Conservation (phyloP, 768 basidiomycete genomes). For the Sarcomyxa edulis region DNA sequence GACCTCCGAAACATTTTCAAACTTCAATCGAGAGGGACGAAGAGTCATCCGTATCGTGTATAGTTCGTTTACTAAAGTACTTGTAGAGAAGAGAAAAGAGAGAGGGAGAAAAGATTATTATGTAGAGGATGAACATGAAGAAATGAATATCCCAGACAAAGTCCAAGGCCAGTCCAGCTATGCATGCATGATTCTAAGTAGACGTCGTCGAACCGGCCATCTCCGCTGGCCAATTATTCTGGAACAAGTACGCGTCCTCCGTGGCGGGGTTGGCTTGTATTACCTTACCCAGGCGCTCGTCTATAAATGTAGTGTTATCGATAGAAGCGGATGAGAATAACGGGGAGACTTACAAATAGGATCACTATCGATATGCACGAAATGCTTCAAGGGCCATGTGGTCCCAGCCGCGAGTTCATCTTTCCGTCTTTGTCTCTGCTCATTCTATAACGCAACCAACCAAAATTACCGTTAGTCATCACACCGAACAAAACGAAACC, state of each 20-base stretch:
- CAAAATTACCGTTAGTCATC: neutral
- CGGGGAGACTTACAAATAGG: slow-evolving; percentile 53
- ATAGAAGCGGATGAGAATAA: neutral
- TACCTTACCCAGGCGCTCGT: slow-evolving; percentile 58
- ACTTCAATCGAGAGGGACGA: too few species aligned
- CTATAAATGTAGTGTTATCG: slow-evolving; percentile 24
- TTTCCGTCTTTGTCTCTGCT: slow-evolving; percentile 83
- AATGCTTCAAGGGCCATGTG: slow-evolving; percentile 76
- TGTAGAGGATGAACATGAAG: too few species aligned
- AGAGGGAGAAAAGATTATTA: too few species aligned
- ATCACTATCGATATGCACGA: slow-evolving; percentile 64
- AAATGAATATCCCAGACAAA: too few species aligned
- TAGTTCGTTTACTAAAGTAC: too few species aligned
- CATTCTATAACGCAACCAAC: slow-evolving; percentile 51
- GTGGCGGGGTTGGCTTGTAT: slow-evolving; percentile 62
- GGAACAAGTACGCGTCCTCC: slow-evolving; percentile 75
- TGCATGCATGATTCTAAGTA: too few species aligned
- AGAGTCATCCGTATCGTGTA: too few species aligned
- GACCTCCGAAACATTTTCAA: too few species aligned
- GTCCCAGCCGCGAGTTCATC: slow-evolving; percentile 74
- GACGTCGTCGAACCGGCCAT: too few species aligned
- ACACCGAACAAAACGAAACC: slow-evolving; percentile 1
- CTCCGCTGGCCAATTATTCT: slow-evolving; percentile 47
- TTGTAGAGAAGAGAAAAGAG: too few species aligned
- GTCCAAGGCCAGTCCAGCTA: too few species aligned